Conservation (phyloP, 2,329 filamentous ascomycete species). For the Xylaria sp. region DNA sequence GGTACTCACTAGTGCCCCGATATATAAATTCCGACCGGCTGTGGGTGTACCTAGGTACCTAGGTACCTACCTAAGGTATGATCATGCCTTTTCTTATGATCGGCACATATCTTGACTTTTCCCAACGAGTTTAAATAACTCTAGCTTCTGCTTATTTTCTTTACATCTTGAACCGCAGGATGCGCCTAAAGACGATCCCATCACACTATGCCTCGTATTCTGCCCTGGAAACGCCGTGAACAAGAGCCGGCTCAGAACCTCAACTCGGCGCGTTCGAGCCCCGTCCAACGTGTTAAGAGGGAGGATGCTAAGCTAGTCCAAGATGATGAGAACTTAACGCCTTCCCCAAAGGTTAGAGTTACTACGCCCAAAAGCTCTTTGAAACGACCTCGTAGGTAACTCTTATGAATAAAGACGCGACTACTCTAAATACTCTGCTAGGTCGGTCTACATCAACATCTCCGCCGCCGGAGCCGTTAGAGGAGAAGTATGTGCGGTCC, state of each 20-base stretch:
- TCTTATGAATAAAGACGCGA: neutral
- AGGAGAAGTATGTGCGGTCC: constrained; percentile 49
- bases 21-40: too few species aligned
- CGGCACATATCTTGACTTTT: too few species aligned
- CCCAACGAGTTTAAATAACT: too few species aligned
- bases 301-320: constrained; percentile 15
- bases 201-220: constrained; percentile 53
- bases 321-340: constrained; percentile 8
- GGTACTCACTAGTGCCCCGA: too few species aligned
- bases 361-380: constrained; percentile 13
- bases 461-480: constrained; percentile 55
- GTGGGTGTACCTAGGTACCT: too few species aligned
- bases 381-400: constrained; percentile 21
- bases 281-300: constrained; percentile 22
- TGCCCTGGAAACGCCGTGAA: constrained; percentile 55
- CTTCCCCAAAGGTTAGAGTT: constrained; percentile 18
- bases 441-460: constrained; percentile 55
- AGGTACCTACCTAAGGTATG: too few species aligned
- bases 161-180: too few species aligned
- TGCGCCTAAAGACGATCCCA: neutral
- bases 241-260: constrained; percentile 14
- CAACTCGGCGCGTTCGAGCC: constrained; percentile 24
- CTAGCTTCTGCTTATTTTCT: too few species aligned
- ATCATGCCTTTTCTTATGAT: too few species aligned
- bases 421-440: constrained; percentile 19